Conservation (phyloP, 768 basidiomycete species). For the Bullera alba region DNA sequence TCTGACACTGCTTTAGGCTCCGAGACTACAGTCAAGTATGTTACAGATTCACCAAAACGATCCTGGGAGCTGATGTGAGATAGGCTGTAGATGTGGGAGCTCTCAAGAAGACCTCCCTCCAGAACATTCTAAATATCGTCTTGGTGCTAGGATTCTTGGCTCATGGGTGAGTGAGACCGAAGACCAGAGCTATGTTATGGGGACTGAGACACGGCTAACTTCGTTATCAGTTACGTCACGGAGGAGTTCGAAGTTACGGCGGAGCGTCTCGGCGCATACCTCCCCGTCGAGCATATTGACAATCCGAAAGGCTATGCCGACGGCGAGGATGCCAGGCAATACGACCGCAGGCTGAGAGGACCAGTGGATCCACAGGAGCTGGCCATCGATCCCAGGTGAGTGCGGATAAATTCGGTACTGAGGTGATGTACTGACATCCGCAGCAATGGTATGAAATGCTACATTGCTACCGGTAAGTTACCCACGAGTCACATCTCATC, state of each 20-base stretch:
- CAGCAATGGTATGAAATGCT: constrained; percentile 72
- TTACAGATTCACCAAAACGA: constrained; percentile 35
- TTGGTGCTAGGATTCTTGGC: constrained; percentile 81
- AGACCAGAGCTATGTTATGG: too few relatives aligned
- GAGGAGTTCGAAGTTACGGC: constrained; percentile 68
- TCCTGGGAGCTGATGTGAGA: constrained; percentile 6
- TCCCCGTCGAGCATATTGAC: constrained; percentile 77
- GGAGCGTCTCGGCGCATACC: constrained; percentile 75
- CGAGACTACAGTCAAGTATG: constrained; percentile 62
- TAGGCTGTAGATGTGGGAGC: constrained; percentile 76
- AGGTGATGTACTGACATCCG: too few relatives aligned
- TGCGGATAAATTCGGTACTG: too few relatives aligned
- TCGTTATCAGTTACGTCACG: constrained; percentile 13
- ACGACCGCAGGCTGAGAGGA: constrained; percentile 66
- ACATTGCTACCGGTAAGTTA: constrained; percentile 62
- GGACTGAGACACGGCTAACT: constrained; percentile 49
- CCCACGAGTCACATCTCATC: neutral
- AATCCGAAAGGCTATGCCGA: constrained; percentile 81
- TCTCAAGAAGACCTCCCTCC: constrained; percentile 57
- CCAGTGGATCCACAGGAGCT: constrained; percentile 80
- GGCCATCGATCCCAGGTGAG: constrained; percentile 62
- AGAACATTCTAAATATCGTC: constrained; percentile 80
- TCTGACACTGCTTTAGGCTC: constrained; percentile 57
- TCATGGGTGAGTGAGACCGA: constrained; percentile 53
- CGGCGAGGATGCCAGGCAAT: constrained; percentile 72